Conservation (phyloP, 169 alveolate species). For the Plasmodium chabaudi region DNA sequence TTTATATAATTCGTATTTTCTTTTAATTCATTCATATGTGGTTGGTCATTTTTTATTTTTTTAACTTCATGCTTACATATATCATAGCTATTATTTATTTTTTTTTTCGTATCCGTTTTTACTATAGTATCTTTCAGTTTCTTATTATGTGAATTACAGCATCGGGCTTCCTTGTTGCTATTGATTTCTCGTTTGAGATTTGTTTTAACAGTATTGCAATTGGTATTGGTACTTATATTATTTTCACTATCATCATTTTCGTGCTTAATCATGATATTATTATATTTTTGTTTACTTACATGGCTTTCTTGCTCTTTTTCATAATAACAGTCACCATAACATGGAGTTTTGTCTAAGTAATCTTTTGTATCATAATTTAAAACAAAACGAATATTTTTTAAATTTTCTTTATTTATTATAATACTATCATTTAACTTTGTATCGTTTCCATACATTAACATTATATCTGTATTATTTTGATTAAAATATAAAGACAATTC, state of each 20-base stretch:
- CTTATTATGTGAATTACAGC: not conserved
- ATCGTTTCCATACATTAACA: slow-evolving; percentile 15
- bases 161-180: not conserved
- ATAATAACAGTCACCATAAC: not conserved
- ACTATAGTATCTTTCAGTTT: not conserved
- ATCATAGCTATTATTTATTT: not conserved
- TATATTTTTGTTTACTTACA: no score
- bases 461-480: slow-evolving; percentile 51
- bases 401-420: slow-evolving; percentile 34
- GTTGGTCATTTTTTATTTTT: not conserved
- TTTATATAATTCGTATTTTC: slow-evolving; percentile 56
- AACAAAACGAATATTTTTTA: slow-evolving; percentile 52
- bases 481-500: slow-evolving; percentile 63
- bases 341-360: not conserved
- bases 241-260: not conserved
- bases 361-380: slow-evolving; percentile 3
- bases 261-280: not conserved
- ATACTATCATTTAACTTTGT: slow-evolving; percentile 21
- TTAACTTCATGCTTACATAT: not conserved
- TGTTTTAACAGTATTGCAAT: not conserved
- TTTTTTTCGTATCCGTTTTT: slow-evolving; percentile 5
- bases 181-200: slow-evolving; percentile 10
- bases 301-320: slow-evolving; percentile 4
- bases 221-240: not conserved
- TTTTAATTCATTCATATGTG: slow-evolving; percentile 5